Percentiles rank a stretch among this genome's conserved stretches.
These are phyloP conservation scores for Colletotrichum sp. DNA, from an alignment of 2,329 filamentous ascomycete genomes.

Conservation along the genomic window DNA sequence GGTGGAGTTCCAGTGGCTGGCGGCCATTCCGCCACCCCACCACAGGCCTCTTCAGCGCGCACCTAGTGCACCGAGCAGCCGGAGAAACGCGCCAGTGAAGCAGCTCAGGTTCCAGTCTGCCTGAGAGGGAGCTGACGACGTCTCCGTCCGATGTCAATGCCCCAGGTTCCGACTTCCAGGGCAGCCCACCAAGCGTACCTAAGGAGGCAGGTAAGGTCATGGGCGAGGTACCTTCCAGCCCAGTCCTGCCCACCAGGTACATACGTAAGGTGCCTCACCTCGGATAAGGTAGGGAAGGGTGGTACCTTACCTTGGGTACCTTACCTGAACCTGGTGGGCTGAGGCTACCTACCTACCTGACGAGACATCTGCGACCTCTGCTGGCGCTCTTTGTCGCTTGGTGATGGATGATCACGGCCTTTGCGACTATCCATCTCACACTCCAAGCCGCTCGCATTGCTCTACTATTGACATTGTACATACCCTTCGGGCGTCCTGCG, in stretches of 20 bases:
- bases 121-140: constrained; percentile 20
- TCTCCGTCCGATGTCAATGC: constrained; percentile 19
- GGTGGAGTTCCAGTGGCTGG: constrained; percentile 2
- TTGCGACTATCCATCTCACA: background rate
- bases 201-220: background rate
- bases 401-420: background rate
- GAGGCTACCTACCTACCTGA: background rate
- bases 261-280: background rate
- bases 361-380: background rate
- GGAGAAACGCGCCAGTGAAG: constrained; percentile 17
- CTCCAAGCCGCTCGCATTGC: background rate
- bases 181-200: background rate
- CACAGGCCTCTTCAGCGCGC: constrained; percentile 18
- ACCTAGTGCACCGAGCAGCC: constrained; percentile 19
- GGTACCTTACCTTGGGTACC: background rate
- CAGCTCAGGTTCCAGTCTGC: constrained; percentile 18
- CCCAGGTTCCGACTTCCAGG: background rate
- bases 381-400: background rate
- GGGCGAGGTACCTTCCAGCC: background rate
- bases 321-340: background rate
- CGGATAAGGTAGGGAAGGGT: background rate
- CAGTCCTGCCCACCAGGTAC: background rate
- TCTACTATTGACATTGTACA: background rate
- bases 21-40: constrained; percentile 3
- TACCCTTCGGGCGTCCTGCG: constrained; percentile 13